Conservation (phyloP, 176 grass and related monocot species). For the Oryza brachyantha region DNA sequence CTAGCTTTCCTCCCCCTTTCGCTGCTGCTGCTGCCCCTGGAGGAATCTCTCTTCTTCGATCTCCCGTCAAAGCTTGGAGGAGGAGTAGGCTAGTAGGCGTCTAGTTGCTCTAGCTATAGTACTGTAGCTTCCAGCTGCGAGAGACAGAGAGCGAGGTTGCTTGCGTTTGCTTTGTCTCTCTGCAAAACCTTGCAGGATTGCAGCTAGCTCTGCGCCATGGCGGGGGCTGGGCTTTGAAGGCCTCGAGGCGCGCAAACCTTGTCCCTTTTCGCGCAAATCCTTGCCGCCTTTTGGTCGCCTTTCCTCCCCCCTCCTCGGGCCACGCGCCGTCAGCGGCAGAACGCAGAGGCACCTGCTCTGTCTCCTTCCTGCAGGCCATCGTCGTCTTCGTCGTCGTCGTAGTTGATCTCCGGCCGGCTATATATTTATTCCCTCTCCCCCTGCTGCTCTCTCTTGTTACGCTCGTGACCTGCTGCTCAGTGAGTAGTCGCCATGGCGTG, state of each 20-base stretch:
- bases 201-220: not conserved
- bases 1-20: not conserved
- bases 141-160: not conserved
- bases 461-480: not conserved
- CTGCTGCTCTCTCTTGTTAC: not conserved
- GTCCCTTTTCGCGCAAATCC: constrained; percentile 32
- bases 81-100: too few species aligned
- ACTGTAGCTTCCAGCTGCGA: not conserved
- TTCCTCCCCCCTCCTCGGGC: constrained; percentile 8
- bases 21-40: not conserved
- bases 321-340: constrained; percentile 7
- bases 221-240: not conserved
- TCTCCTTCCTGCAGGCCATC: not conserved
- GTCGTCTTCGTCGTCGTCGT: not conserved
- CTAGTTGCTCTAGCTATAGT: not conserved
- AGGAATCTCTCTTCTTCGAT: not conserved
- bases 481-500: constrained; percentile 27
- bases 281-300: constrained; percentile 44
- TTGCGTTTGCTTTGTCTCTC: not conserved
- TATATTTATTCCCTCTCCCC: not conserved
- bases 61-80: not conserved
- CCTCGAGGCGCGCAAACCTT: constrained; percentile 6
- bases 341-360: constrained; percentile 30
- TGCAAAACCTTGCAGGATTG: not conserved
- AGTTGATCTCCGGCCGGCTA: not conserved